Evolutionary conservation across 179 eudicot species (phyloP).

Genomic region (Silene vulgaris): DNA sequence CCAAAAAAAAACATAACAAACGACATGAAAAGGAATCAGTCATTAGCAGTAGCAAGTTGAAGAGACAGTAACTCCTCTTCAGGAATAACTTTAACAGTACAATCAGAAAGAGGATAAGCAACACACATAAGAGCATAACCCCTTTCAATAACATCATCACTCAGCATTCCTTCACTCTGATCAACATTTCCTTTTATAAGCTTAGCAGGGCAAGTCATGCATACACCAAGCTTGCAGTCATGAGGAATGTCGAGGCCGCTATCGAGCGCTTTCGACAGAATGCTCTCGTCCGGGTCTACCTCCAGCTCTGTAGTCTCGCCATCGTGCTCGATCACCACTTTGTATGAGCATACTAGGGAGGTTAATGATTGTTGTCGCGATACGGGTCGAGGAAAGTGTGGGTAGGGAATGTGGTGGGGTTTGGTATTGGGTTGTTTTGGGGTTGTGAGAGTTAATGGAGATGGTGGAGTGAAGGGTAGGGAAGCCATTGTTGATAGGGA

Average conservation of each 20-base stretch:
- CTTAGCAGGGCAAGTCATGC: conserved; percentile 92
- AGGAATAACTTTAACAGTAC: conserved; percentile 57
- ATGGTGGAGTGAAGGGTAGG: conserved; percentile 29
- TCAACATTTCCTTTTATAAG: conserved; percentile 63
- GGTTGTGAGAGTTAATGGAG: conserved; percentile 25
- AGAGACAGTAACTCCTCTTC: conserved; percentile 79
- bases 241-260: conserved; percentile 54
- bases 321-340: conserved; percentile 59
- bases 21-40: conserved; percentile 25
- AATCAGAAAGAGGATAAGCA: conserved; percentile 71
- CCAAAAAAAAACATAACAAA: not conserved
- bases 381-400: not conserved
- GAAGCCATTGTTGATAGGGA: conserved; percentile 31
- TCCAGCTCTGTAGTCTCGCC: conserved; percentile 55
- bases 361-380: conserved; percentile 9
- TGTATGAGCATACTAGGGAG: conserved; percentile 42
- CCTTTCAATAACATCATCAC: conserved; percentile 73
- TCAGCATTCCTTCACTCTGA: conserved; percentile 90
- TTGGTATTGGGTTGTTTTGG: conserved; percentile 8
- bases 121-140: conserved; percentile 76
- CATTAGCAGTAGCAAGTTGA: conserved; percentile 81
- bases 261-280: conserved; percentile 66
- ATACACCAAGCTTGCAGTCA: conserved; percentile 91
- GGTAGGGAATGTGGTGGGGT: conserved; percentile 10
- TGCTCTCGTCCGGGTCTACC: conserved; percentile 74